phyloP scores from a whole-genome alignment of 805 yeast species.

The Lipomyces kockii region DNA sequence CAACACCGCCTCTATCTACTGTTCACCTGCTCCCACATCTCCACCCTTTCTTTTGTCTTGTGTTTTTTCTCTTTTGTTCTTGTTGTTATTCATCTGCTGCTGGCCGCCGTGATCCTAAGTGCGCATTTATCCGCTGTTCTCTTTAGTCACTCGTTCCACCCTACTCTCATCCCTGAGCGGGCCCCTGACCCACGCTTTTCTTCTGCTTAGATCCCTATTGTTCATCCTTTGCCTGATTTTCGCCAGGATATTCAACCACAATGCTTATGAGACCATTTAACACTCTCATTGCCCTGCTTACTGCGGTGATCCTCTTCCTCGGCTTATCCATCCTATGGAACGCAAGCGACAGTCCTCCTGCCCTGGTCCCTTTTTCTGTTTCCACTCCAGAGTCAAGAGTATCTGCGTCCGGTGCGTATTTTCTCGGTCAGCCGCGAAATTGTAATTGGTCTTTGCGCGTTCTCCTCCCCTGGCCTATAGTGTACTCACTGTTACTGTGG shows the following conservation, averaged over 20 bases:
- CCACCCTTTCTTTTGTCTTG: background rate
- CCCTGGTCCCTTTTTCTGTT: slow-evolving; percentile 26
- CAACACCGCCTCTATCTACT: background rate
- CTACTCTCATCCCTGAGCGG: background rate
- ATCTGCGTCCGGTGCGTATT: slow-evolving; percentile 9
- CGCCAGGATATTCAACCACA: background rate
- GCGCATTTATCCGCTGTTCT: background rate
- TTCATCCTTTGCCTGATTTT: background rate
- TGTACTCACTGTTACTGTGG: background rate
- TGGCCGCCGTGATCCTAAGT: background rate
- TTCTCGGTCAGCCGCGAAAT: background rate
- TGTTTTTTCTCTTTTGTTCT: background rate
- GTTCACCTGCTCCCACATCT: background rate
- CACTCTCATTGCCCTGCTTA: slow-evolving; percentile 31
- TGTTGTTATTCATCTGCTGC: background rate
- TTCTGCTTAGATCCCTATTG: background rate
- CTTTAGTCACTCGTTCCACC: background rate
- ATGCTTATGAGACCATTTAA: slow-evolving; percentile 34
- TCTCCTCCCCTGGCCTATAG: background rate
- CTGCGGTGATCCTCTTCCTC: slow-evolving; percentile 29
- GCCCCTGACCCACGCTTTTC: background rate
- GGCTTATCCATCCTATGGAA: slow-evolving; percentile 30
- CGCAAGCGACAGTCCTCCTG: slow-evolving; percentile 9
- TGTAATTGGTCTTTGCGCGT: background rate
- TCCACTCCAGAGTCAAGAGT: background rate